Evolutionary conservation across 1,139 yeast genomes (phyloP), one percentile per base, ranked within the genome.

Genomic region (Magnusiomyces fungicola): DNA sequence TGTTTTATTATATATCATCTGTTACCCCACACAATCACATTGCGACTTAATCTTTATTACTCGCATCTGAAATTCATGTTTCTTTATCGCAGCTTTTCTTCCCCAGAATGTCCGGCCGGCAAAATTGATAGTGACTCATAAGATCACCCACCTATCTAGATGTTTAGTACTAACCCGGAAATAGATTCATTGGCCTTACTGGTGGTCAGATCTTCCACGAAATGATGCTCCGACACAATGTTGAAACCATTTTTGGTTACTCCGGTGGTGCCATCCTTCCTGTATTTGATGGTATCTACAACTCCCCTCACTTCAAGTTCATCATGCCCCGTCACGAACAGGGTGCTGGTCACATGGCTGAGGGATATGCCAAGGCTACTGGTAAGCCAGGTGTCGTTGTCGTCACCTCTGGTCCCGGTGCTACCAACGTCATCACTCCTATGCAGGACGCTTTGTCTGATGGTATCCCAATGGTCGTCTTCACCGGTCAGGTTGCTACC

Each of bases 321-420:
- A 87, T 92, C 52, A 74, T 92, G 60, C 98, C 98, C 48, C 80
- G 95, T 64, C 98, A 92, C 67, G 98, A 92, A 69, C 98, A 92
- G 72, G 98, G 98, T 68, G 98, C 98, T 22, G 98, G 98, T 47
- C 98, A 92, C 70, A 92, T 92, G 98, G 98, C 98, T 49, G 97
- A 92, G 72, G 98, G 98, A 55, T 92, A 92, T 61, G 97, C 98
- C 51, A 78, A 95, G 60, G 98, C 95, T 33, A 72, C 79, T 23
- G 98, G 98, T 53, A 92, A 88, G 68, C 94, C 97, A n/a, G 98
- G 98, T 71, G 96, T 92, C 58, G 97, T 92, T 51, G 75, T 92
- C 62, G 98, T 92, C 48, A 92, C 98, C 18, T 88, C 97, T 1
- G 98, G 98, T 49, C 98, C 98, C 16, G 98, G 97, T 63, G 98